phyloP scores from a whole-genome alignment of 1,284 basidiomycete species.

The Hemileccinum hortonii region DNA sequence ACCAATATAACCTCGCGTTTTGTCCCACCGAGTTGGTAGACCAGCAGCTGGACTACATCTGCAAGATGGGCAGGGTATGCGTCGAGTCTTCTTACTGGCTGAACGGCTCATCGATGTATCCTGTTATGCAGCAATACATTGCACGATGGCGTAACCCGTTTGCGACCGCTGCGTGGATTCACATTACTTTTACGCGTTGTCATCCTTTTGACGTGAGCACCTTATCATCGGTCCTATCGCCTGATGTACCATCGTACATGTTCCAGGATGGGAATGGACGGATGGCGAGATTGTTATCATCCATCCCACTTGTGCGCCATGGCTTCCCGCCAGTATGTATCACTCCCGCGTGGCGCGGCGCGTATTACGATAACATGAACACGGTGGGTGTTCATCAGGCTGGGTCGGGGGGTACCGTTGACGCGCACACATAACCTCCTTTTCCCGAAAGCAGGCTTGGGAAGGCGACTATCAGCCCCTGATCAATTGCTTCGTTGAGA shows the following conservation, averaged over 20 bases:
- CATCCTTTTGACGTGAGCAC: conserved; percentile 44
- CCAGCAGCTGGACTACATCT: conserved; percentile 42
- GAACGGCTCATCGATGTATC: neutral
- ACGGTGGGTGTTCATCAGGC: conserved; percentile 23
- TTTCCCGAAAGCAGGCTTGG: conserved; percentile 22
- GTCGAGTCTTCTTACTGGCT: neutral
- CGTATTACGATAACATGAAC: conserved; percentile 39
- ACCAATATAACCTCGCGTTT: conserved; percentile 37
- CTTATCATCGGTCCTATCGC: neutral
- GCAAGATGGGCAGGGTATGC: conserved; percentile 40
- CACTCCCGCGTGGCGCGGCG: conserved; percentile 25
- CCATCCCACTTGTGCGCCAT: conserved; percentile 39
- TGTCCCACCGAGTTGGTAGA: conserved; percentile 41
- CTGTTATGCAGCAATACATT: conserved; percentile 34
- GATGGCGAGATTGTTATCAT: conserved; percentile 39
- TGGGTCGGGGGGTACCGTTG: neutral
- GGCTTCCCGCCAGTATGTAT: conserved; percentile 44
- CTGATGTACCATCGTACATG: neutral
- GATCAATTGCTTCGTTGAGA: conserved; percentile 33
- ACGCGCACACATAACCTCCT: neutral
- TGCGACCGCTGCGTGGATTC: conserved; percentile 45
- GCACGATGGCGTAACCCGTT: conserved; percentile 42
- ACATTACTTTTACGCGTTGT: conserved; percentile 42
- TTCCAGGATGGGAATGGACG: conserved; percentile 44
- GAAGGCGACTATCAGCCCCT: conserved; percentile 34